Conservation (phyloP, 2,329 filamentous ascomycete genomes). For the Sarocladium kiliense region DNA sequence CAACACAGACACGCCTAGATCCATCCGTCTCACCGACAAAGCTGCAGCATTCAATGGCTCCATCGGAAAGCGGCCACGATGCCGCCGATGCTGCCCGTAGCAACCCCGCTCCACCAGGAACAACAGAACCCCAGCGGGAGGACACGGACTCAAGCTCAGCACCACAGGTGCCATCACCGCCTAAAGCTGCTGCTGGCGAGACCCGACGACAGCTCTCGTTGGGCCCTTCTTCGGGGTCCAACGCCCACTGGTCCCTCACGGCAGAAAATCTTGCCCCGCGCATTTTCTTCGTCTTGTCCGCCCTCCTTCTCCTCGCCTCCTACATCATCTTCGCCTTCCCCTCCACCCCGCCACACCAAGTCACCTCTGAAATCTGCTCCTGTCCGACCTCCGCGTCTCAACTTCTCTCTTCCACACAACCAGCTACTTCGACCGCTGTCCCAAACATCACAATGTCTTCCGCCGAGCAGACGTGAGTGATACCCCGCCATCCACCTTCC, state of each 20-base stretch:
- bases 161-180: neutral
- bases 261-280: conserved; percentile 38
- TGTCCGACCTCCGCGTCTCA: conserved; percentile 18
- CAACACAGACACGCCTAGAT: no score
- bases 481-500: conserved; percentile 27
- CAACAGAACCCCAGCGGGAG: neutral
- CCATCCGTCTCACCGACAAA: neutral
- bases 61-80: conserved; percentile 1
- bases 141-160: neutral
- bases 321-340: conserved; percentile 28
- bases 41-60: conserved; percentile 2
- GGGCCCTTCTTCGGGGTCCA: conserved; percentile 7
- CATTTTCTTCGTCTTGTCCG: conserved; percentile 31
- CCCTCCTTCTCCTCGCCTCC: conserved; percentile 29
- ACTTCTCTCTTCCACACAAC: neutral
- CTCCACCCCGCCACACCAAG: conserved; percentile 19
- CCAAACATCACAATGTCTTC: conserved; percentile 57
- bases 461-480: conserved; percentile 78
- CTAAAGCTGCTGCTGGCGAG: neutral
- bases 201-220: neutral
- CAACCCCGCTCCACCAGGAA: conserved; percentile 2
- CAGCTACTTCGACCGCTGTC: conserved; percentile 18
- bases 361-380: conserved; percentile 22
- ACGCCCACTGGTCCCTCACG: neutral
- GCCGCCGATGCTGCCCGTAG: neutral